Base-by-base conservation (phyloP, 2,329 filamentous ascomycete genomes). In the Colletotrichum sp. region DNA sequence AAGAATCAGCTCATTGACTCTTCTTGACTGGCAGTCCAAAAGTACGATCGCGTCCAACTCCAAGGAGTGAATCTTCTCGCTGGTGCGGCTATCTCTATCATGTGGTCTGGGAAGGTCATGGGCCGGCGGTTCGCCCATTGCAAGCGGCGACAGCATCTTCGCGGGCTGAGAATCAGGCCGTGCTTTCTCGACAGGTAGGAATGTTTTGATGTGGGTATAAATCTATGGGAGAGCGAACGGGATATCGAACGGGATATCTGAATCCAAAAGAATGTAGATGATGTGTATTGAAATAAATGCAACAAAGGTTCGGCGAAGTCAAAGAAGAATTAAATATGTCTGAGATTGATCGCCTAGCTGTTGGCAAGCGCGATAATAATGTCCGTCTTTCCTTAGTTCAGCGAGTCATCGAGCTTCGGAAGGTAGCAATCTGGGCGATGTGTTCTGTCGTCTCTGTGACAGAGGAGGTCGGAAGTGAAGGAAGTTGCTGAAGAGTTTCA, bases 381-480 rank as follows among this genome's bases (percentile, higher is more conserved):
- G 0, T 52, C 6, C 10, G 3, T 52, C 44, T 52, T 52, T 52
- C n/a, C 44, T 8, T 6, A 44, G 0, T 44, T 44, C 9, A 44
- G 39, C 4, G 36, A 44, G 0, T 6, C 1, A n/a, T 44, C 0
- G 44, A 48, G n/a, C 10, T 13, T 4, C 0, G 5, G 44, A 22
- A 52, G 10, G 44, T 22, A 52, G 39, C 9, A 48, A 3, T n/a
- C 5, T 6, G 39, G 18, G 8, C 5, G 3, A 8, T 48, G 9
- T n/a, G 39, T n/a, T 1, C 28, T 30, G 28, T 26, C 26, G 26
- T 26, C 26, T 26, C 26, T 5, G 26, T 26, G 16, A 44, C 39
- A 48, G 44, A 48, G 44, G 44, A 12, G 10, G 1, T 48, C 44
- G 44, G 44, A 52, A 52, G 5, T 13, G 44, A 52, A 52, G 44